Evolutionary conservation across 305 asterid species (phyloP), one percentile per base, ranked within the genome.

Genomic region (Nicotiana rustica): DNA sequence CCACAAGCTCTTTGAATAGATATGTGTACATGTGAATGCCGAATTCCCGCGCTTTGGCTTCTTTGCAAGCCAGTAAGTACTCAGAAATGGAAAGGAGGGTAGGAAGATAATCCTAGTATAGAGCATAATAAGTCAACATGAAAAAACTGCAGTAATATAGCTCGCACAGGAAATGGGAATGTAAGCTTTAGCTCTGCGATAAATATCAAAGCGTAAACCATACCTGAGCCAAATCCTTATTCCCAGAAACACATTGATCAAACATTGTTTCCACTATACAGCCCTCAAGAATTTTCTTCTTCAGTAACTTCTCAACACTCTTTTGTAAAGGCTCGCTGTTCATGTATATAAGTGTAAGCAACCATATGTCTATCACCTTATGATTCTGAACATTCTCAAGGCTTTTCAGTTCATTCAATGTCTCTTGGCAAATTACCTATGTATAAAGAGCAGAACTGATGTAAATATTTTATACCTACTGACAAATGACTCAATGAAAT

Each of bases 291-390:
- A 93, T 82, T 90, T 94, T 94, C 85, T 93, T 94, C 92, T 91
- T 93, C 84, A 93, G 89, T 86, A 93, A 85, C 87, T 91, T 94
- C 83, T 90, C 93, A 66, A 91, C 92, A 14, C 86, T 89, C 91
- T 91, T 94, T 81, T 90, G 97, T 93, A 93, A 84, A 64, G 95
- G 80, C 67, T 93, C 94, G 52, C 82, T 84, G 77, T 88, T 94
- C 92, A 88, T 92, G 90, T 87, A 89, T 81, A 93, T 78, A 81
- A 94, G 90, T 0, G 76, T 84, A 35, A 93, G 92, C 81, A 94
- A 90, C 98, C 97, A 94, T 85, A 94, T 89, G 87, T 94, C 98
- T 55, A 94, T 90, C 83, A 90, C 91, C 87, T 92, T 93, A 89
- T 94, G 97, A 83, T 93, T 89, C 35, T 84, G 90, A 71, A 91